phyloP scores from a whole-genome alignment of 345 rosid genomes.

The Eucalyptus cladocalyx region DNA sequence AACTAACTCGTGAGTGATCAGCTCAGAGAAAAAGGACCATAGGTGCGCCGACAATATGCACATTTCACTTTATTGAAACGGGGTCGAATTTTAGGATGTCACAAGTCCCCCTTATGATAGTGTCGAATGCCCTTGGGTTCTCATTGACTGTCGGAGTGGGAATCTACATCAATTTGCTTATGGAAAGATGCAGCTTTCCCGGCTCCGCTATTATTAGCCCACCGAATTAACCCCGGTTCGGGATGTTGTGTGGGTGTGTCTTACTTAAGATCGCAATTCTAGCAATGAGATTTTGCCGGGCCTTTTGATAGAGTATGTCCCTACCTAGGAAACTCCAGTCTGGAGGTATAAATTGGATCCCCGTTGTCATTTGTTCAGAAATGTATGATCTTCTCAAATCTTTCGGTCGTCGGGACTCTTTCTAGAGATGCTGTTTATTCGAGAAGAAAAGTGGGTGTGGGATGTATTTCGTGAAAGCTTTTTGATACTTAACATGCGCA shows the following conservation, averaged over 20 bases:
- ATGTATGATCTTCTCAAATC: neutral
- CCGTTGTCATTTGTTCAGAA: neutral
- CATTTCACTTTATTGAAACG: too few species aligned
- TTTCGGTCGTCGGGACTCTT: neutral
- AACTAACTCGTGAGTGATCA: too few species aligned
- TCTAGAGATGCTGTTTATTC: neutral
- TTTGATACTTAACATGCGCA: neutral
- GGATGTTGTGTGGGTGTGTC: neutral
- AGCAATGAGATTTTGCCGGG: neutral
- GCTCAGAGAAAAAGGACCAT: too few species aligned
- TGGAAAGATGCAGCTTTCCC: too few species aligned
- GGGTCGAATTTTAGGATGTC: too few species aligned
- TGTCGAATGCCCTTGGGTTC: neutral
- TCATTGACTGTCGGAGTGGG: neutral
- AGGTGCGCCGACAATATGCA: too few species aligned
- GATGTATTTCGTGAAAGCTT: neutral
- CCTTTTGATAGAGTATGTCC: neutral
- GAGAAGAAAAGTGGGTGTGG: neutral
- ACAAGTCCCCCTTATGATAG: neutral
- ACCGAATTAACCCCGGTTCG: neutral
- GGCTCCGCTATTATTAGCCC: neutral
- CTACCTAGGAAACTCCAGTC: neutral
- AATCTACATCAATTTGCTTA: neutral
- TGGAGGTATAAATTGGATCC: neutral
- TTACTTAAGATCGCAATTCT: neutral